A percentile compares a stretch with the other conserved stretches of the same genome.
Evolutionary conservation across 257 asterid species (phyloP).

Genomic region (Solanum stenotomum): DNA sequence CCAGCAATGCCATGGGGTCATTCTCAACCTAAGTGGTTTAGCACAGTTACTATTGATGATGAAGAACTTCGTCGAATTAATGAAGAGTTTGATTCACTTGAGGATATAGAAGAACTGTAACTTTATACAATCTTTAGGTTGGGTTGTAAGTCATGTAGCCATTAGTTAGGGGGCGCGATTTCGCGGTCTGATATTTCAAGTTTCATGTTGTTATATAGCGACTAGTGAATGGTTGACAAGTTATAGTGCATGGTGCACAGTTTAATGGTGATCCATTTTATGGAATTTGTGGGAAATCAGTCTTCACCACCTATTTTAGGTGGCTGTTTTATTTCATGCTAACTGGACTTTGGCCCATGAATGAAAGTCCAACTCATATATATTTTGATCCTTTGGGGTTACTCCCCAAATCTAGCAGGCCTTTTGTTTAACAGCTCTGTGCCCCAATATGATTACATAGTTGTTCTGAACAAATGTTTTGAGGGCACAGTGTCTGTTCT

Average conservation of each 20-base stretch:
- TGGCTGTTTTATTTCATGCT: background rate
- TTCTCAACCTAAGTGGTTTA: slow-evolving; percentile 53
- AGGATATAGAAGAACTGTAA: slow-evolving; percentile 53
- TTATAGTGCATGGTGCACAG: background rate
- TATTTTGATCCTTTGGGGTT: background rate
- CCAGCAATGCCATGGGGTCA: slow-evolving; percentile 1
- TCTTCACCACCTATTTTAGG: background rate
- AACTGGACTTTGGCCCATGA: background rate
- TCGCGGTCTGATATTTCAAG: background rate
- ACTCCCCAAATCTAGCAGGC: background rate
- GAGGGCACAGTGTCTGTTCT: background rate
- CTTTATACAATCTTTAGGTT: background rate
- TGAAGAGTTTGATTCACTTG: slow-evolving; percentile 52
- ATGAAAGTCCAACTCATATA: background rate
- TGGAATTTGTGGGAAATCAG: background rate
- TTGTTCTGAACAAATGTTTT: background rate
- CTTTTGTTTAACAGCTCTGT: background rate
- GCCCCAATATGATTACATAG: background rate
- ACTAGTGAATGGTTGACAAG: background rate
- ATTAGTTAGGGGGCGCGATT: background rate
- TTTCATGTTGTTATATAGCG: background rate
- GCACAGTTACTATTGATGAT: slow-evolving; percentile 27
- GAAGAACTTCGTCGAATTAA: slow-evolving; percentile 39
- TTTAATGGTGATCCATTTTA: background rate
- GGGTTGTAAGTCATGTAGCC: background rate